phyloP scores from a whole-genome alignment of 495 filamentous ascomycete species.

The Trichoderma gamsii region DNA sequence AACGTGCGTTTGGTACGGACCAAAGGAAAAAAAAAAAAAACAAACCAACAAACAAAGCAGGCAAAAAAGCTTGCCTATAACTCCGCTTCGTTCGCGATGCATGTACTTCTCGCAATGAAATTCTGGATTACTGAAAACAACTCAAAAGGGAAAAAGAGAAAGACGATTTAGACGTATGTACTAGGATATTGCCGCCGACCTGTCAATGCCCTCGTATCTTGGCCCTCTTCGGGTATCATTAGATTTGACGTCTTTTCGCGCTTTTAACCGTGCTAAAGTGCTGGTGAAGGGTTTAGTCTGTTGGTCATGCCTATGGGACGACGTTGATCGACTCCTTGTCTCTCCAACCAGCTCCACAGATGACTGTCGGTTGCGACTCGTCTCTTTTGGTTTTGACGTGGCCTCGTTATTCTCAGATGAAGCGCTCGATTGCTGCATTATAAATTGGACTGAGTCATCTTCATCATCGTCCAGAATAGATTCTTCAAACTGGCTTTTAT shows the following conservation, averaged over 20 bases:
- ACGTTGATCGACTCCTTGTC: background rate
- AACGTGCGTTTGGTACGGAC: background rate
- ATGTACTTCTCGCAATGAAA: background rate
- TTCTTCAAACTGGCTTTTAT: conserved; percentile 5
- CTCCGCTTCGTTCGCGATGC: background rate
- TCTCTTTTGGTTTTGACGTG: background rate
- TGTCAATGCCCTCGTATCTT: background rate
- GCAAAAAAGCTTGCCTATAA: background rate
- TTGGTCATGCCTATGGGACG: background rate
- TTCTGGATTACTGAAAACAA: background rate
- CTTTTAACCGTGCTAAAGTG: background rate
- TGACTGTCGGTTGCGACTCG: background rate
- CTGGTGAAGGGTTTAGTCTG: background rate
- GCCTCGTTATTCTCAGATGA: background rate
- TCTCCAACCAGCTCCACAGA: background rate
- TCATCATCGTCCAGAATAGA: background rate
- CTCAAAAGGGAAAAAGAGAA: background rate
- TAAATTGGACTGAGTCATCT: background rate
- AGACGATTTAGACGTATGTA: background rate
- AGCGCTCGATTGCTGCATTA: background rate
- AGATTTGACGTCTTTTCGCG: background rate
- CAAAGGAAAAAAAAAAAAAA: no score
- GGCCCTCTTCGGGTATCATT: background rate
- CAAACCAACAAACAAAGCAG: background rate
- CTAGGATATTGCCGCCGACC: background rate